Evolutionary conservation across 2,329 filamentous ascomycete species (phyloP).

Genomic region (Myriosclerotinia duriaeana): DNA sequence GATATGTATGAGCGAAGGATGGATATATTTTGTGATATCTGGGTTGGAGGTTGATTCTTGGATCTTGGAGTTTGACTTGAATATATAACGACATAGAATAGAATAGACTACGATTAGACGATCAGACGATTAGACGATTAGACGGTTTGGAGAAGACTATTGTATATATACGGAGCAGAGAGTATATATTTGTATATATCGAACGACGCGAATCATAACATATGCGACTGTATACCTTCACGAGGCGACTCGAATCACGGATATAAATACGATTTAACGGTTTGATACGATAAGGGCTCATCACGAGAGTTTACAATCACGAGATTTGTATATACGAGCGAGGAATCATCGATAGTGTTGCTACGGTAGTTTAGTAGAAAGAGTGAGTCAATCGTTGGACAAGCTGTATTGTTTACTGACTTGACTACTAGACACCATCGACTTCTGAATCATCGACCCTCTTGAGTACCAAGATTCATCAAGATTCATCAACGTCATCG

Average conservation of each 20-base stretch:
- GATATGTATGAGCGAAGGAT: background rate
- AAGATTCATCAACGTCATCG: background rate
- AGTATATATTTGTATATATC: background rate
- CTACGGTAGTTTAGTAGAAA: background rate
- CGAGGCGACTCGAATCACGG: background rate
- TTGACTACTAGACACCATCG: background rate
- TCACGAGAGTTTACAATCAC: conserved; percentile 1
- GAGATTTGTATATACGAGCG: background rate
- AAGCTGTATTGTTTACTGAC: conserved; percentile 5
- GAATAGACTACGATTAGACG: background rate
- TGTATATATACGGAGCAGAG: background rate
- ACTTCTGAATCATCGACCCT: background rate
- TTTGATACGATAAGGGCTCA: background rate
- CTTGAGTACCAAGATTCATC: background rate
- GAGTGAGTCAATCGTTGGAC: conserved; percentile 5
- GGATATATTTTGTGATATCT: background rate
- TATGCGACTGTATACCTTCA: background rate
- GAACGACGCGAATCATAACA: background rate
- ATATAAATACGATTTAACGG: background rate
- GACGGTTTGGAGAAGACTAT: background rate
- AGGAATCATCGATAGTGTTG: background rate
- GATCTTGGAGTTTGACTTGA: background rate
- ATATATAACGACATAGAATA: background rate
- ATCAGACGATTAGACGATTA: too few species aligned
- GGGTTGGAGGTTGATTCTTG: background rate